Base-by-base conservation (phyloP, 2,329 filamentous ascomycete species). In the Claviceps spartinae region DNA sequence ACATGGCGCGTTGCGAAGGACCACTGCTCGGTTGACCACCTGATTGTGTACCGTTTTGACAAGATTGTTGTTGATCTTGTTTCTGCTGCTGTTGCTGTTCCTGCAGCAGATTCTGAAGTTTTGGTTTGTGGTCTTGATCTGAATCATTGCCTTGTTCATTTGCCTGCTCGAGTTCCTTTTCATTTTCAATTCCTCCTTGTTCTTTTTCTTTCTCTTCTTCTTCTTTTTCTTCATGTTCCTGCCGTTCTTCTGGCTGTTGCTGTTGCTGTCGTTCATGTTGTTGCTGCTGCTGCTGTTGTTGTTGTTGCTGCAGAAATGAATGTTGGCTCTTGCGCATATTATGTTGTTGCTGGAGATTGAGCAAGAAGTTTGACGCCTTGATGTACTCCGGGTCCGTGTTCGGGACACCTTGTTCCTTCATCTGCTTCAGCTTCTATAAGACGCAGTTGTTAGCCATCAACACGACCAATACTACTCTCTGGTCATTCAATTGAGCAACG, bases 321-420 rank as follows among this genome's bases (percentile, higher is more conserved):
- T 74, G 71, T 49, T 72, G 71, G 37, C 65, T 69, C 54, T 70
- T 69, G 55, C 77, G 76, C 62, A 77, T 73, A 52, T 76, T 73
- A 56, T 79, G 78, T 59, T 82, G 78, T 56, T 81, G 79, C 58
- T 88, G 85, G 51, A 95, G 79, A 59, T 76, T 81, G 40, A 79
- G 67, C 56, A 96, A 77, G 55, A 94, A 82, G 55, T 85, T 81
- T 51, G 88, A 83, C 36, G 83, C 79, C 69, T 93, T 94, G 62
- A 91, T 77, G 62, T 85, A 90, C 65, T 97, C 90, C 46, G 91
- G 91, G 62, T 97, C 89, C 52, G 78, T 85, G 52, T 82, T 77
- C 42, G 87, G 81, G 24, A 94, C 84, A 59, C 90, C 90, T 61
- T 84, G 78, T 52, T 86, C 79, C 69, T 91, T 93, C 86, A 97